Base-by-base conservation (phyloP, 148 eudicot species). In the Vaccinium macrocarpon region DNA sequence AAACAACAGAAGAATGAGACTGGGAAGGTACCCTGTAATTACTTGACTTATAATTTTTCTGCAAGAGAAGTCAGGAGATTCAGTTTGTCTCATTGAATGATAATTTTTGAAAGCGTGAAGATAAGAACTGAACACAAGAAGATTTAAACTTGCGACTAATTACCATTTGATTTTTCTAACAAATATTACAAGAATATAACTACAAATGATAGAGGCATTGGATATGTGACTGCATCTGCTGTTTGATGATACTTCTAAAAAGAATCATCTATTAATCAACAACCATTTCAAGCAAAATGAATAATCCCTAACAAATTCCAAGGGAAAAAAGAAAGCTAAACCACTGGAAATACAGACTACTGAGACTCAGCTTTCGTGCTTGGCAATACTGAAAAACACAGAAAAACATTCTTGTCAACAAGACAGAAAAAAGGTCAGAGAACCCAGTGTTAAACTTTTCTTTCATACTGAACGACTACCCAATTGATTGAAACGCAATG, bases 21-120 rank as follows among this genome's bases (percentile, higher is more conserved):
- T 95, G 79, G 98, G 98, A 84, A 95, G 95, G 84, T 93, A 95
- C 78, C 98, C 98, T 12, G 97, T 95, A 32, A 95, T 82, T 88
- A 93, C 48, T 85, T 90, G 86, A 76, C 89, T 87, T 74, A 94
- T 59, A 76, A 86, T 52, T 83, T 55, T 87, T 87, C 98, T 94
- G 95, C 91, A 91, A 42, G 27, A 83, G 53, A 53, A 85, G 2
- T 71, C 48, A 68, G 49, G 82, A 49, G 18, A 16, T 68, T 77
- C 70, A 61, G 25, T 62, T 51, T 16, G 7, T 19, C 25, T 82
- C 59, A 82, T 85, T 50, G 68, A 19, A 76, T 25, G 52, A 57
- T 15, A 61, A 55, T 27, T 61, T 14, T 21, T n/a, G 53, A 75
- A 18, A 62, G 29, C 49, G 6, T 42, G 50, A 46, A 21, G 10